These are phyloP conservation scores for Macroventuria anomochaeta DNA, from an alignment of 2,329 filamentous ascomycete species.

Conservation along the genomic window DNA sequence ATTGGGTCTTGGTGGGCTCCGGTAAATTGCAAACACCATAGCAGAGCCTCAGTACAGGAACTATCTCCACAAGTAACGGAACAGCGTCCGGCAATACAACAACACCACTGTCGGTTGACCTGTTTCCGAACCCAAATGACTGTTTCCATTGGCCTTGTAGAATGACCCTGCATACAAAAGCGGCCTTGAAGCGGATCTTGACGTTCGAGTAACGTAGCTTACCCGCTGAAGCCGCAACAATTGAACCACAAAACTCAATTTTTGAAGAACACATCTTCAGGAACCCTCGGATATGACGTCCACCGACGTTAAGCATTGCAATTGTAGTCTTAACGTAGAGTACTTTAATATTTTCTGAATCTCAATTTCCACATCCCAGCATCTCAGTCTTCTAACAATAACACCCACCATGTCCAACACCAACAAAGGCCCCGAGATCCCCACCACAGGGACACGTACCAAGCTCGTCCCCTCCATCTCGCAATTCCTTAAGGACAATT, in stretches of 20 bases:
- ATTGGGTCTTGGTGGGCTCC: background rate
- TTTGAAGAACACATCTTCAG: background rate
- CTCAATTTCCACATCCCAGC: too few relatives aligned
- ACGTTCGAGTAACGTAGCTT: slow-evolving; percentile 3
- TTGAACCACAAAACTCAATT: background rate
- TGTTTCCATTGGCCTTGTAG: background rate
- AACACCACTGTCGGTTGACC: background rate
- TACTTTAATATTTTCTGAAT: background rate
- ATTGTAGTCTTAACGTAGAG: background rate
- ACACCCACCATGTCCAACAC: background rate
- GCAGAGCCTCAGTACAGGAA: background rate
- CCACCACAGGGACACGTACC: slow-evolving; percentile 7
- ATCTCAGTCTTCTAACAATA: background rate
- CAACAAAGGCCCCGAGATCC: background rate
- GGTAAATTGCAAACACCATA: background rate
- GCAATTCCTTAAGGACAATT: slow-evolving; percentile 24
- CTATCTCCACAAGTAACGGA: background rate
- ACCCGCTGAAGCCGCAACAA: background rate
- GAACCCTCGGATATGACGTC: background rate
- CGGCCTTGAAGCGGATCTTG: background rate
- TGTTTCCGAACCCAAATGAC: background rate
- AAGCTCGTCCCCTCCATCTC: slow-evolving; percentile 17
- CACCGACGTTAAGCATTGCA: background rate
- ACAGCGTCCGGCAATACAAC: background rate
- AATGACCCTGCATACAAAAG: background rate